Percentiles rank a stretch among this genome's conserved stretches.
Conservation (phyloP, 2,329 filamentous ascomycete species). For the Zymoseptoria ardabiliae region DNA sequence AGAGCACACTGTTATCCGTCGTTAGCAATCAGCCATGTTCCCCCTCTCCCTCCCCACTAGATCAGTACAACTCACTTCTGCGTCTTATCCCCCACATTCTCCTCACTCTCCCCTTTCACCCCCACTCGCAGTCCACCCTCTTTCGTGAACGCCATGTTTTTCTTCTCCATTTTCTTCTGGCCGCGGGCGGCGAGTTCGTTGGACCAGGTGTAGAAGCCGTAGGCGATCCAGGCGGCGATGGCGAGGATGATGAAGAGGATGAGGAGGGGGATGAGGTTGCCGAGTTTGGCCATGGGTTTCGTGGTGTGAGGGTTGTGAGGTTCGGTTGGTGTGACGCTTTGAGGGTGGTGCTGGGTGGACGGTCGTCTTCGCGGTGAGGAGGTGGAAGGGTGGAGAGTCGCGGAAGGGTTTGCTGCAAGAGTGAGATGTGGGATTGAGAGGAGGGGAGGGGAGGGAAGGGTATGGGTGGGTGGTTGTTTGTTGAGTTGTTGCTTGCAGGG, state of each 20-base stretch:
- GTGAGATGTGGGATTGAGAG: no score
- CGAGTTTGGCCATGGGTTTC: constrained; percentile 16
- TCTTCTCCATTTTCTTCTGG: constrained; percentile 63
- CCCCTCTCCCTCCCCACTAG: no score
- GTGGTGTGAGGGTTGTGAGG: neutral
- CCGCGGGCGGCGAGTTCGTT: constrained; percentile 59
- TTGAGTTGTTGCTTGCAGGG: no score
- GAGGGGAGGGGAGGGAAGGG: no score
- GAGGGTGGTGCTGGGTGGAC: neutral
- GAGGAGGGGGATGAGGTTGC: constrained; percentile 54
- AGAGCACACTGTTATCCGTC: constrained; percentile 31
- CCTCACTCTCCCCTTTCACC: constrained; percentile 59
- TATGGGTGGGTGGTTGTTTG: no score
- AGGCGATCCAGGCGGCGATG: constrained; percentile 57
- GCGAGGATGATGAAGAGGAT: constrained; percentile 54
- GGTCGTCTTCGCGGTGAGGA: neutral
- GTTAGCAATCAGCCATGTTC: no score
- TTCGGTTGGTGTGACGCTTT: neutral
- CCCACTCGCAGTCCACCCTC: constrained; percentile 64
- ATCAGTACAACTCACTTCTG: constrained; percentile 47
- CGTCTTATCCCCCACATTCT: constrained; percentile 66
- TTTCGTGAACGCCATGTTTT: constrained; percentile 68
- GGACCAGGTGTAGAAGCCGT: constrained; percentile 62
- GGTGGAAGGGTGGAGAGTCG: no score
- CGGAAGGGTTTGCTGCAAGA: no score